Conservation (phyloP, 176 grass and related monocot genomes). For the Chloris gayana region DNA sequence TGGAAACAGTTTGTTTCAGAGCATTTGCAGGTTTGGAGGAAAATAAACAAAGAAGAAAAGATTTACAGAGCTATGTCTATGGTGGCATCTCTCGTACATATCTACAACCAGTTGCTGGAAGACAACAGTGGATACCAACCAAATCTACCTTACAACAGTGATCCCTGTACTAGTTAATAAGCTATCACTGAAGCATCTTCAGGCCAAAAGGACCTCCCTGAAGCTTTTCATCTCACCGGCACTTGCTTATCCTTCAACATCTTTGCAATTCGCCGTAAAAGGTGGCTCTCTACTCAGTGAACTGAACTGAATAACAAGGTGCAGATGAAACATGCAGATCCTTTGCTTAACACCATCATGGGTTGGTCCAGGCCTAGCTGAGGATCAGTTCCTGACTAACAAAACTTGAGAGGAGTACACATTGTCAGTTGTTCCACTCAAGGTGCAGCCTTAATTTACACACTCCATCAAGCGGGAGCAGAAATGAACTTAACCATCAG, state of each 20-base stretch:
- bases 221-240: slow-evolving; percentile 9
- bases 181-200: neutral
- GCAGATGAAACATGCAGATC: slow-evolving; percentile 1
- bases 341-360: neutral
- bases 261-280: neutral
- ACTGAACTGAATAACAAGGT: neutral
- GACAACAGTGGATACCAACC: slow-evolving; percentile 30
- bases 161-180: neutral
- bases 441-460: neutral
- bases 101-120: slow-evolving; percentile 21
- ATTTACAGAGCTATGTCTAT: slow-evolving; percentile 22
- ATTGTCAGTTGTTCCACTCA: neutral
- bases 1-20: neutral
- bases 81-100: neutral
- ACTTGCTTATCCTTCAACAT: neutral
- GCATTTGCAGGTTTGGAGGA: neutral
- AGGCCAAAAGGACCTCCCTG: neutral
- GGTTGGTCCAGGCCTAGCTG: neutral
- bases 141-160: neutral
- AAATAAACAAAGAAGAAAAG: neutral
- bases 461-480: neutral
- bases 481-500: neutral
- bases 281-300: neutral
- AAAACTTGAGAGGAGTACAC: neutral
- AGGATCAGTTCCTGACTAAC: slow-evolving; percentile 7